Evolutionary conservation across 352 stramenopile genomes (phyloP).

Genomic region (Phytophthora cactorum): DNA sequence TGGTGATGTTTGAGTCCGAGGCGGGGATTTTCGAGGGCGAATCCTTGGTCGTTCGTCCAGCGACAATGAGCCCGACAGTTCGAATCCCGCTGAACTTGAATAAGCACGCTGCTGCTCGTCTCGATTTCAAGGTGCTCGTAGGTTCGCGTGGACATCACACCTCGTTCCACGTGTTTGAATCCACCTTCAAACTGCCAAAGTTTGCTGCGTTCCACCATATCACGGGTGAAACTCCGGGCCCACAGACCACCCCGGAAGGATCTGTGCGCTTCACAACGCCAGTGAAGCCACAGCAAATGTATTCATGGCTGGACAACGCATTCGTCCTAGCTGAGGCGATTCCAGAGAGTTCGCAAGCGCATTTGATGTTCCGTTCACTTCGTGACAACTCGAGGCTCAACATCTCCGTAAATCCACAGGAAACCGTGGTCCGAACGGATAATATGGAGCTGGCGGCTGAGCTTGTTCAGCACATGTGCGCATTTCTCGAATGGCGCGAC

Average conservation of each 20-base stretch:
- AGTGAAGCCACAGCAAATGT: conserved; percentile 77
- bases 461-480: conserved; percentile 89
- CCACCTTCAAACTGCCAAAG: conserved; percentile 76
- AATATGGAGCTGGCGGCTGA: conserved; percentile 89
- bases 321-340: conserved; percentile 57
- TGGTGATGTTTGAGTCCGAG: conserved; percentile 88
- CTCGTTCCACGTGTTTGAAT: conserved; percentile 91
- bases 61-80: conserved; percentile 49
- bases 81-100: conserved; percentile 62
- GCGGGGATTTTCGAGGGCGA: conserved; percentile 89
- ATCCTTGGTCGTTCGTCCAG: conserved; percentile 71
- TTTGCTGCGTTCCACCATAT: conserved; percentile 87
- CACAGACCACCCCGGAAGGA: conserved; percentile 48
- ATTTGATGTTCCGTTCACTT: conserved; percentile 70
- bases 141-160: conserved; percentile 78
- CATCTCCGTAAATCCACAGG: conserved; percentile 53
- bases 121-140: conserved; percentile 82
- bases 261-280: conserved; percentile 75
- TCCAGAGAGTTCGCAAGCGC: conserved; percentile 45
- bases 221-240: conserved; percentile 22
- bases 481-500: conserved; percentile 84
- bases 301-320: conserved; percentile 69
- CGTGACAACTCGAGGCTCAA: conserved; percentile 57
- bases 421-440: conserved; percentile 78
- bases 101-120: conserved; percentile 69